Evolutionary conservation across 129 eudicot species (phyloP), one percentile per base, ranked within the genome.

Genomic region (Ambrosia artemisiifolia): DNA sequence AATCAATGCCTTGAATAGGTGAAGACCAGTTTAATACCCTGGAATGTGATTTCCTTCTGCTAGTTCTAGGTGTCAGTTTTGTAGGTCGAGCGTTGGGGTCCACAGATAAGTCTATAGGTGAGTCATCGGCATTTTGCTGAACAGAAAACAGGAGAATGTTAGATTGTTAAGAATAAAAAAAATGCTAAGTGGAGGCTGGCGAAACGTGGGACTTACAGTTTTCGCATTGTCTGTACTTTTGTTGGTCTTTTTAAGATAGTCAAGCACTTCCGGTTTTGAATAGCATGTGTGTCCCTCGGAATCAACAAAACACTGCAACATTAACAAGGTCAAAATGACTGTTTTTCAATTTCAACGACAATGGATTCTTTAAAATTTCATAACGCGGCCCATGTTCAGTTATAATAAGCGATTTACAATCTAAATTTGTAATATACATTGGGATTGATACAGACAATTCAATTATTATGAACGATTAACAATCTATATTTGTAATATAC

Each of bases 181-280:
- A 67, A 14, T 44, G 13, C 28, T 28, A 24, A 57, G 38, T 2
- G 54, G 54, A 69, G 65, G 2, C 35, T 63, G 69, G 38, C 42
- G 67, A 78, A 72, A 56, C 28, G 12, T 64, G 24, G 55, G 36
- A 42, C 62, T 62, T 48, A 65, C 84, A 57, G 77, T 70, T 42
- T 48, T 70, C 65, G 51, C 51, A 34, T 12, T 32, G 65, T 69
- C 50, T 24, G 50, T 28, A 28, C 78, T 48, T 65, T 20, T 57
- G 34, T 47, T 53, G 28, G 38, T 19, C 38, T 80, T 81, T 47
- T 70, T 63, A 49, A 87, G 81, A 79, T 76, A 71, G 11, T 78
- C 81, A 5, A 36, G 57, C 65, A 87, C 92, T 67, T 84, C 73
- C 1, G 86, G 87, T 72, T 81, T 84, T 11, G 88, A 81, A 63